Conservation (phyloP, 257 asterid genomes). For the Solanum pimpinellifolium region DNA sequence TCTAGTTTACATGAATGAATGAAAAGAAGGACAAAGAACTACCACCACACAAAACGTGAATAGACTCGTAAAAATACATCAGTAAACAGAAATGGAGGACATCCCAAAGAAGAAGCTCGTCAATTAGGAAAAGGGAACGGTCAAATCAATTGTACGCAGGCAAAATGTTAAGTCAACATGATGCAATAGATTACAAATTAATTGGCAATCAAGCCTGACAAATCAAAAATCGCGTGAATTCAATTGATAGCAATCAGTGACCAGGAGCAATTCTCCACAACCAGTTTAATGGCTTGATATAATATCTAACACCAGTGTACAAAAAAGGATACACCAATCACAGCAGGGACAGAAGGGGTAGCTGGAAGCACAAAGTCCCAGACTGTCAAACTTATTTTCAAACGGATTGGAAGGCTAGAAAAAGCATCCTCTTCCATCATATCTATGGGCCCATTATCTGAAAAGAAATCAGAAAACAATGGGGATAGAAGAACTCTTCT, state of each 20-base stretch:
- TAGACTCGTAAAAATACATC: background rate
- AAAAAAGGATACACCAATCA: constrained; percentile 92
- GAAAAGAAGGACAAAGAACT: background rate
- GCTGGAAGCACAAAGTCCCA: constrained; percentile 93
- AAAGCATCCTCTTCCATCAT: constrained; percentile 95
- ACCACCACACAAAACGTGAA: background rate
- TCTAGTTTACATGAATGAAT: background rate
- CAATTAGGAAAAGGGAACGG: background rate
- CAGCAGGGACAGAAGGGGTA: constrained; percentile 97
- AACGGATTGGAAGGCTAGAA: constrained; percentile 58
- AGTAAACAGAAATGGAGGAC: background rate
- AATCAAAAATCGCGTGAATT: background rate
- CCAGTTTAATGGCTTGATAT: background rate
- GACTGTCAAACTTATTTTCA: constrained; percentile 75
- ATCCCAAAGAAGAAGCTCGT: background rate
- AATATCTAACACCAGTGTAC: background rate
- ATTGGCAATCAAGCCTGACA: background rate
- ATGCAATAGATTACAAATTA: background rate
- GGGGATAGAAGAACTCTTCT: constrained; percentile 76
- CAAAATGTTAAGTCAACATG: background rate
- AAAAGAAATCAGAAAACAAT: constrained; percentile 57
- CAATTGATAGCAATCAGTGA: background rate
- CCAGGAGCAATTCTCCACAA: background rate
- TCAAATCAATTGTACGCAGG: background rate
- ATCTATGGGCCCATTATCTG: constrained; percentile 65